phyloP scores from a whole-genome alignment of 345 rosid species.

The Brassica incana region DNA sequence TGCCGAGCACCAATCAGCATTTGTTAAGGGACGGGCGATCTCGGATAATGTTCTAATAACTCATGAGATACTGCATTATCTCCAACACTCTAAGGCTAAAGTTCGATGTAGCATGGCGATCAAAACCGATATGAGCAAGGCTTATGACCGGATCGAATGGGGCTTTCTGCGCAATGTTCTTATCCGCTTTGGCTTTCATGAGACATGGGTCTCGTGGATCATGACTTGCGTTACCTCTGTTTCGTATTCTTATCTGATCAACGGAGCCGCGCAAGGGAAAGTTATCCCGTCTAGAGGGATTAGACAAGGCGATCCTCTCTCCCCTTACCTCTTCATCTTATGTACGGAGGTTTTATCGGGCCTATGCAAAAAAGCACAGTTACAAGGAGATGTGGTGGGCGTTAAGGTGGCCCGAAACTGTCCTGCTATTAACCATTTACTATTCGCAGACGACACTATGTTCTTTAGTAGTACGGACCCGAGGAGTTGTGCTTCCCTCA shows the following conservation, averaged over 20 bases:
- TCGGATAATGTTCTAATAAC: too few relatives aligned
- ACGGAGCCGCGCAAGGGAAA: not conserved
- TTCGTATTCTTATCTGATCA: not conserved
- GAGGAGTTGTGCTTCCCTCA: not conserved
- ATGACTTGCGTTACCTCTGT: not conserved
- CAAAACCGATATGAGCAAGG: not conserved
- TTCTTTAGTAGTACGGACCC: not conserved
- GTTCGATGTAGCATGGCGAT: not conserved
- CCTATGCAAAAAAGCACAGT: not conserved
- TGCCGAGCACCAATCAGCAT: too few relatives aligned
- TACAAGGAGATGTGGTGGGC: not conserved
- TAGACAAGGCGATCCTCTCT: not conserved
- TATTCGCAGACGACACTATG: not conserved
- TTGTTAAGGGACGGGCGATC: too few relatives aligned
- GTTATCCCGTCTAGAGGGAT: not conserved
- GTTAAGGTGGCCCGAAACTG: not conserved
- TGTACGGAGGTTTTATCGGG: not conserved
- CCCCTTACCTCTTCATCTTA: not conserved
- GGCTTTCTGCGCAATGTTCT: not conserved
- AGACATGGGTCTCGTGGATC: not conserved
- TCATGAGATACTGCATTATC: not conserved
- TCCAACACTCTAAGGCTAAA: not conserved
- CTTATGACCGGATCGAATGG: not conserved
- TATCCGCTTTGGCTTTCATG: not conserved
- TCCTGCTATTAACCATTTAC: not conserved